phyloP scores from a whole-genome alignment of 1,139 yeast genomes.

The Zygosaccharomyces pseudobailii region DNA sequence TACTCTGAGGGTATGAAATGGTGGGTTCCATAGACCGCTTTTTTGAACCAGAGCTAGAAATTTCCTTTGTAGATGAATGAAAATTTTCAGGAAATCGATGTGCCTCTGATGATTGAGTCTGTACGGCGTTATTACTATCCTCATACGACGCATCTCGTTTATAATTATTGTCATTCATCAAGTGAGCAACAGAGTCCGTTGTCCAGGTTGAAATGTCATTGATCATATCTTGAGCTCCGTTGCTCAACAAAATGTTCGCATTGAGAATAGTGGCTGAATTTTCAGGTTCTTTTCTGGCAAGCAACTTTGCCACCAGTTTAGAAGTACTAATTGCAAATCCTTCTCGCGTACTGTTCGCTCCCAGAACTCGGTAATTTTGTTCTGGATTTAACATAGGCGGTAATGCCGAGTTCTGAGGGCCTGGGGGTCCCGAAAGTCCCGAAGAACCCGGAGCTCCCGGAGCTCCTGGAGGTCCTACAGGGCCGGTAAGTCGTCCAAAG shows the following conservation, averaged over 20 bases:
- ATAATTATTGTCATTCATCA: conserved; percentile 13
- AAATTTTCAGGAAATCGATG: background rate
- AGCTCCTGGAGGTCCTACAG: background rate
- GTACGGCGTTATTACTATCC: background rate
- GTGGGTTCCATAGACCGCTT: background rate
- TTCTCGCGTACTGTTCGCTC: background rate
- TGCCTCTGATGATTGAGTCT: background rate
- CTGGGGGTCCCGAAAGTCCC: background rate
- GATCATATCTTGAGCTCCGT: conserved; percentile 55
- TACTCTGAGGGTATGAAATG: background rate
- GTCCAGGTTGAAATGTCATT: conserved; percentile 60
- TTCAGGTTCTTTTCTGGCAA: background rate
- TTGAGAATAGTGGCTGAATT: conserved; percentile 2
- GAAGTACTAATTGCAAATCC: background rate
- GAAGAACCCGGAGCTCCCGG: background rate
- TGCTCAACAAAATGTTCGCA: conserved; percentile 39
- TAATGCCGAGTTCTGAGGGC: background rate
- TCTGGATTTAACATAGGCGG: background rate
- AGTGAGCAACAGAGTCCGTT: conserved; percentile 25
- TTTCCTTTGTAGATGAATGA: background rate
- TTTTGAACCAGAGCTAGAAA: background rate
- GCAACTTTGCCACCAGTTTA: background rate
- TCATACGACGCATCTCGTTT: background rate
- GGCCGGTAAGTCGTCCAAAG: background rate
- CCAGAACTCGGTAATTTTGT: background rate